phyloP scores from a whole-genome alignment of 2,329 filamentous ascomycete genomes.

The Trichoderma aggressivum region DNA sequence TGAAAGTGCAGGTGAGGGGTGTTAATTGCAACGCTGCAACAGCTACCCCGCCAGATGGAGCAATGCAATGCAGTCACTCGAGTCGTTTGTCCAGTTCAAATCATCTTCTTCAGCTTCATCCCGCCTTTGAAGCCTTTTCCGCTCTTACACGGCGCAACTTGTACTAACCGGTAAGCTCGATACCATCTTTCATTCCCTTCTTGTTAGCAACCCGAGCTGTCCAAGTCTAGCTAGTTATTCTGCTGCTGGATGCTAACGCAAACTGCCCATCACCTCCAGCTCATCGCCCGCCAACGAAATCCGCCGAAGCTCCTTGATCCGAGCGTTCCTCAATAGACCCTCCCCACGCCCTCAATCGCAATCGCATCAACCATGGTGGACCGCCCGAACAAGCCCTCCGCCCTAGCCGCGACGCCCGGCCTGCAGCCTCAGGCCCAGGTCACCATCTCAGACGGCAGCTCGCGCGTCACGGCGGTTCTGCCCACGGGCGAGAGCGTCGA shows the following conservation, averaged over 20 bases:
- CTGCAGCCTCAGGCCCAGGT: conserved; percentile 74
- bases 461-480: conserved; percentile 72
- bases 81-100: not conserved
- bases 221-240: not conserved
- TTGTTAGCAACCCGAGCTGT: not conserved
- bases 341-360: not conserved
- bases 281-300: not conserved
- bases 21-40: not conserved
- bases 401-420: conserved; percentile 70
- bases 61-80: conserved; percentile 13
- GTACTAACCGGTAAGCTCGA: not conserved
- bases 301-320: not conserved
- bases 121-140: not conserved
- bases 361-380: conserved; percentile 60
- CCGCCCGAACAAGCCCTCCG: conserved; percentile 77
- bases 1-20: not conserved
- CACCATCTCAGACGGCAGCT: conserved; percentile 66
- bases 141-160: not conserved
- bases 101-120: conserved; percentile 7
- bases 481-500: conserved; percentile 84
- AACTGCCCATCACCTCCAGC: not conserved
- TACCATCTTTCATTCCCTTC: not conserved
- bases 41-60: conserved; percentile 20
- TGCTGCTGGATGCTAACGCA: not conserved
- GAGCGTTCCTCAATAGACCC: not conserved